phyloP scores from a whole-genome alignment of 257 asterid species.

The Solanum habrochaites region DNA sequence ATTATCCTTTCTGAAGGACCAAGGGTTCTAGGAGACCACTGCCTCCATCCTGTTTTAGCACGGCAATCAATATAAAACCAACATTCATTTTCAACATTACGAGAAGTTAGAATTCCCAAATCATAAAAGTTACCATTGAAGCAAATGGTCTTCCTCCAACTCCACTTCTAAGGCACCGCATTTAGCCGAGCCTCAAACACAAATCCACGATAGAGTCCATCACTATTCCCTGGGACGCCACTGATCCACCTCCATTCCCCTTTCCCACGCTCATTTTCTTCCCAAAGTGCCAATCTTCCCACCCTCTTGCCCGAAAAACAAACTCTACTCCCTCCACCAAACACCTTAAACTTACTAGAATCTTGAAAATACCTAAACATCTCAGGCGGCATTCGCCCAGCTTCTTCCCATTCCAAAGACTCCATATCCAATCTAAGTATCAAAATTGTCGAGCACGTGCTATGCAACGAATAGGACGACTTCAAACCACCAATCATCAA shows the following conservation, averaged over 20 bases:
- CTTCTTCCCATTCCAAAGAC: constrained; percentile 91
- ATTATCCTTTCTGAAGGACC: not conserved
- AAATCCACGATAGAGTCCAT: constrained; percentile 80
- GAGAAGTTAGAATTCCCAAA: not conserved
- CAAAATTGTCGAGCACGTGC: constrained; percentile 73
- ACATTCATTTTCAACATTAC: constrained; percentile 1
- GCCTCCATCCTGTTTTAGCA: constrained; percentile 1
- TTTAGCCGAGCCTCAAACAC: constrained; percentile 70
- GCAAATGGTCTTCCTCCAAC: not conserved
- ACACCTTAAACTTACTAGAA: constrained; percentile 90
- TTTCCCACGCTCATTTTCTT: constrained; percentile 46
- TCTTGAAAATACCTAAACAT: constrained; percentile 72
- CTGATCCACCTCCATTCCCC: constrained; percentile 82
- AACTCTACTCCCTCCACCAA: constrained; percentile 78
- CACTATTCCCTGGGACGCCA: constrained; percentile 76
- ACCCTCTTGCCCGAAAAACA: constrained; percentile 90
- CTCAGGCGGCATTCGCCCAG: constrained; percentile 80
- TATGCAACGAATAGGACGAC: constrained; percentile 63
- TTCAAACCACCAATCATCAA: constrained; percentile 81
- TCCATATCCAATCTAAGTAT: constrained; percentile 80
- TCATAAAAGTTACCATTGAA: constrained; percentile 6
- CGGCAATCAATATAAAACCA: not conserved
- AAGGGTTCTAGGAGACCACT: not conserved
- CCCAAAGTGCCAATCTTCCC: constrained; percentile 82
- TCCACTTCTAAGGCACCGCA: constrained; percentile 28